Base-by-base conservation (phyloP, 257 asterid genomes). In the Penstemon newberryi region DNA sequence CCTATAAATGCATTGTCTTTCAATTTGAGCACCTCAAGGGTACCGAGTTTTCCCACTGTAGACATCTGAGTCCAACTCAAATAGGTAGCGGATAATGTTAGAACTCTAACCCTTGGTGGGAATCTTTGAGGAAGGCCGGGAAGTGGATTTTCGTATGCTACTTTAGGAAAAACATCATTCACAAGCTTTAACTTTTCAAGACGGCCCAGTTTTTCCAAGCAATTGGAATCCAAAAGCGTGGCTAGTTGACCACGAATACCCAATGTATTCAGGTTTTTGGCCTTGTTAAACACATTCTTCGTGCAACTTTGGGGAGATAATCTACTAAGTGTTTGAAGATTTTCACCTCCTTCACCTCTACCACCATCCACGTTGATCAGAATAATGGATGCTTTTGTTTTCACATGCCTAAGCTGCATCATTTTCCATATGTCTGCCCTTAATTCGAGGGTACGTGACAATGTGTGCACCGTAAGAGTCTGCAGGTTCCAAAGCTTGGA, bases 21-120 rank as follows among this genome's bases (percentile, higher is more conserved):
- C 33, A 25, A 25, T 25, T 25, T 25, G 33, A 25, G 33, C 33
- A 25, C 33, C 33, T 25, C 33, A 25, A 25, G 33, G 33, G 33
- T 25, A 25, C 33, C 33, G 33, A 25, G 33, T 25, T 25, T 36
- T 56, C 59, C 72, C 53, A 5, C 7, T 44, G 70, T 55, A 11
- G 64, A 19, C 63, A 76, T 65, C 56, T 76, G 56, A 3, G 15
- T 33, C 80, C 80, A 76, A 7, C 50, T 59, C 11, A 76, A 66
- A 40, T 45, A 43, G 4, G 76, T 75, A 12, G 66, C 70, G 4
- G 57, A 65, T 42, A 76, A 45, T n/a, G 76, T 70, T 41, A 78
- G 44, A 25, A 60, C 65, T 8, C 10, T 73, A 2, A 78, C 61
- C 10, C 25, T 73, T 39, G 11, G 4, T 3, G 82, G 73, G 25